Base-by-base conservation (phyloP, 2,329 filamentous ascomycete genomes). In the Hymenoscyphus scutula region DNA sequence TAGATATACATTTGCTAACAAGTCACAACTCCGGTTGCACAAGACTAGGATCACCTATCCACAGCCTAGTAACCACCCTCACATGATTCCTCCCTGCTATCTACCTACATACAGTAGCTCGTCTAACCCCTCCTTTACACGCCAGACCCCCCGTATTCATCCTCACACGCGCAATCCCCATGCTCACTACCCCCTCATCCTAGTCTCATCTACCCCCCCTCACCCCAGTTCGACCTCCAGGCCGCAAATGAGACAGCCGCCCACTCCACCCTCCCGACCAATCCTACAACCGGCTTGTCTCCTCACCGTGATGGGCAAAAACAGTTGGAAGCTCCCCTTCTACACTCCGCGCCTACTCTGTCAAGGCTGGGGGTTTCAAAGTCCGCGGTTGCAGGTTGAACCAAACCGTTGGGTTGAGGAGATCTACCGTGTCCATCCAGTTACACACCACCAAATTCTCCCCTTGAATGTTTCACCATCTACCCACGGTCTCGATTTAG, bases 401-500 rank as follows among this genome's bases (percentile, higher is more conserved):
- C 59, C 56, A 38, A 25, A 54, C 45, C 61, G 59, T 56, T 59
- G 59, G 56, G 60, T 41, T 25, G 6, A 6, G 58, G 19, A 51
- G 19, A 19, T 37, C 29, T 32, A 25, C 5, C 27, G 23, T 30
- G n/a, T 30, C 23, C 30, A 27, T 53, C 25, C 60, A 63, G 60
- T 61, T 62, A 61, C 60, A 62, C 58, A 60, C 29, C 30, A 57
- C 62, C 60, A 64, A 64, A 65, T 60, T 59, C 32, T 53, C 60
- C 60, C 57, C 41, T 56, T 48, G 41, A 37, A 57, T 55, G 67
- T 67, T 67, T 68, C 65, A 67, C 23, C 32, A 4, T 15, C 38
- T 38, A 41, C 27, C 32, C 23, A 25, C 63, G 66, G 63, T 67
- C 68, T 66, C 62, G 60, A 68, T 67, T 68, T 68, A 67, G 67